Base-by-base conservation (phyloP, 1,284 basidiomycete species). In the Malassezia globosa region DNA sequence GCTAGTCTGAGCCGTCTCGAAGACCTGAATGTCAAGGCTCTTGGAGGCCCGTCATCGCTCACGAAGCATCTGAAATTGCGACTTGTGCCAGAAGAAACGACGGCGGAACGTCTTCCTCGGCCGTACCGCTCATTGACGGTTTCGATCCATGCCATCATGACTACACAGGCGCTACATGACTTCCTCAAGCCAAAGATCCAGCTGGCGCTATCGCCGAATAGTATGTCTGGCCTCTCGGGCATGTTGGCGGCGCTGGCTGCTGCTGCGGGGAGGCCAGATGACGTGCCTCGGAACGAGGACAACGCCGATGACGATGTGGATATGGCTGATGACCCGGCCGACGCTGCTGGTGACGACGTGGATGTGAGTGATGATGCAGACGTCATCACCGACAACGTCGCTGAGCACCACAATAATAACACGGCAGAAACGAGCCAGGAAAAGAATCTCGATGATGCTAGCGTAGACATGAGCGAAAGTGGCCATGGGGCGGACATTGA, bases 181-280 rank as follows among this genome's bases (percentile, higher is more conserved):
- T 68, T 66, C 34, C 53, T 71, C 26, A 60, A 65, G 13, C 65
- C 68, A 19, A 66, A 68, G 56, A 56, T 69, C 14, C 46, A 50
- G 25, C n/a, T 48, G 25, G 31, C 42, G 14, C 22, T 44, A 36
- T 52, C 22, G 46, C 11, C 51, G 42, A 19, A 35, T 42, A 79
- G 41, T 78, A 75, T 49, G 16, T 81, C 83, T 13, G 79, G 87
- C 11, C 73, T 95, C 11, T 85, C 86, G 3, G 83, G 83, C 31
- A 87, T 95, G 81, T 79, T 96, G 37, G 88, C 90, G 22, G 85
- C 89, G 2, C 78, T 94, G 42, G 82, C 87, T 4, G 74, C 73
- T 4, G 81, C 83, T 1, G 82, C 72, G 5, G 75, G 74, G 46
- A 64, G 36, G 43, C 57, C 21, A n/a, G 53, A 46, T 21, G 53